Conservation (phyloP, 1,139 yeast genomes). For the Geotrichum europaeum region DNA sequence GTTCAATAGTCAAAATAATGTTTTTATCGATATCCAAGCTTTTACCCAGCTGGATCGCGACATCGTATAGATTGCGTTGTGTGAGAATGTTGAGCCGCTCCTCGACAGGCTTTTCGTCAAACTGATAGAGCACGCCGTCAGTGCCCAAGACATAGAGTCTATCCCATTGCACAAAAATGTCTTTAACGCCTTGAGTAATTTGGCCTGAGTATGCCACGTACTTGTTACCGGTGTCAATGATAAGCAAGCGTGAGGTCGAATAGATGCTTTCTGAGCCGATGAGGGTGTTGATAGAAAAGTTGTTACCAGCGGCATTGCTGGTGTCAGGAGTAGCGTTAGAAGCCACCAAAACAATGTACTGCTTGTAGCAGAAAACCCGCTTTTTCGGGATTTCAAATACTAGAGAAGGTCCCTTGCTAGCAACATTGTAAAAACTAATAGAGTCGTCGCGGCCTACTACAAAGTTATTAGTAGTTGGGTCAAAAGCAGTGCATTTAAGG, state of each 20-base stretch:
- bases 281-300: slow-evolving; percentile 19
- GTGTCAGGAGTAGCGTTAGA: slow-evolving; percentile 28
- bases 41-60: slow-evolving; percentile 67
- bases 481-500: slow-evolving; percentile 54
- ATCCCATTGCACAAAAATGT: slow-evolving; percentile 50
- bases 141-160: slow-evolving; percentile 57
- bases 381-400: slow-evolving; percentile 57
- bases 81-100: slow-evolving; percentile 67
- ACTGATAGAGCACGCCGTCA: slow-evolving; percentile 67
- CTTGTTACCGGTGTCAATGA: slow-evolving; percentile 64
- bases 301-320: slow-evolving; percentile 1
- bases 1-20: slow-evolving; percentile 46
- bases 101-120: slow-evolving; percentile 60
- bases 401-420: slow-evolving; percentile 52
- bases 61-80: slow-evolving; percentile 62
- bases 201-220: slow-evolving; percentile 66
- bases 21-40: slow-evolving; percentile 39
- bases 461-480: slow-evolving; percentile 28
- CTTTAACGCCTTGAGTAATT: slow-evolving; percentile 56
- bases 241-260: slow-evolving; percentile 45
- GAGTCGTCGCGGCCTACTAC: slow-evolving; percentile 51
- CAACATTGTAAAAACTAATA: slow-evolving; percentile 49
- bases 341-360: slow-evolving; percentile 55
- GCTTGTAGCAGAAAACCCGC: slow-evolving; percentile 43
- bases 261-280: slow-evolving; percentile 20